These are phyloP conservation scores for Syncephalis plumigaleata DNA, from an alignment of 371 early-diverging fungal genomes.

Conservation along the genomic window DNA sequence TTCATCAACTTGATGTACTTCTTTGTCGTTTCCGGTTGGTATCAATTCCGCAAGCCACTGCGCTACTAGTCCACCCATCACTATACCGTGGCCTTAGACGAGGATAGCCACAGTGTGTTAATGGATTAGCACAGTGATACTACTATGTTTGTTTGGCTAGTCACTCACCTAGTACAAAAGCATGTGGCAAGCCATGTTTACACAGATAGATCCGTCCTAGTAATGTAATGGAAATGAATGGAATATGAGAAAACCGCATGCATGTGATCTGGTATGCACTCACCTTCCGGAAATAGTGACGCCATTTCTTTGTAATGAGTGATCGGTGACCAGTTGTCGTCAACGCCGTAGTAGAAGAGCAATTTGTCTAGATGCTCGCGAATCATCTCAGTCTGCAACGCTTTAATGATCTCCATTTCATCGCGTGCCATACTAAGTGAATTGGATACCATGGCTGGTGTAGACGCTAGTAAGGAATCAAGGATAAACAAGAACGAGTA, in stretches of 20 bases:
- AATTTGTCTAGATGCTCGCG: conserved; percentile 34
- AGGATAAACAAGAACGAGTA: conserved; percentile 6
- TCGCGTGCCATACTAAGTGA: conserved; percentile 43
- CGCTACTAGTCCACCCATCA: conserved; percentile 13
- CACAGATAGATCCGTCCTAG: conserved; percentile 36
- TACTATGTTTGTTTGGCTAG: background rate
- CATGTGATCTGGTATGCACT: conserved; percentile 1
- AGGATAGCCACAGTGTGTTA: too few relatives aligned
- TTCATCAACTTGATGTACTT: too few relatives aligned
- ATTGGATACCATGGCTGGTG: conserved; percentile 29
- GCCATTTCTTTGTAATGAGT: conserved; percentile 50
- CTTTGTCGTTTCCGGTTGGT: too few relatives aligned
- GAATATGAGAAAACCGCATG: background rate
- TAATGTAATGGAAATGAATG: background rate
- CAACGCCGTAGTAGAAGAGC: conserved; percentile 58
- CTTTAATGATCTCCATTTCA: conserved; percentile 53
- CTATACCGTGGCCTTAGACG: conserved; percentile 10
- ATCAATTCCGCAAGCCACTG: conserved; percentile 12
- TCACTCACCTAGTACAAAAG: conserved; percentile 40
- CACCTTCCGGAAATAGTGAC: conserved; percentile 38
- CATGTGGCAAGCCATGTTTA: conserved; percentile 47
- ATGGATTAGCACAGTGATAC: background rate
- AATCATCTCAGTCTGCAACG: conserved; percentile 44
- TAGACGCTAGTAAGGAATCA: conserved; percentile 23
- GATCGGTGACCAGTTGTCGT: conserved; percentile 63